Base-by-base conservation (phyloP, 805 yeast genomes). In the Torulaspora indica region DNA sequence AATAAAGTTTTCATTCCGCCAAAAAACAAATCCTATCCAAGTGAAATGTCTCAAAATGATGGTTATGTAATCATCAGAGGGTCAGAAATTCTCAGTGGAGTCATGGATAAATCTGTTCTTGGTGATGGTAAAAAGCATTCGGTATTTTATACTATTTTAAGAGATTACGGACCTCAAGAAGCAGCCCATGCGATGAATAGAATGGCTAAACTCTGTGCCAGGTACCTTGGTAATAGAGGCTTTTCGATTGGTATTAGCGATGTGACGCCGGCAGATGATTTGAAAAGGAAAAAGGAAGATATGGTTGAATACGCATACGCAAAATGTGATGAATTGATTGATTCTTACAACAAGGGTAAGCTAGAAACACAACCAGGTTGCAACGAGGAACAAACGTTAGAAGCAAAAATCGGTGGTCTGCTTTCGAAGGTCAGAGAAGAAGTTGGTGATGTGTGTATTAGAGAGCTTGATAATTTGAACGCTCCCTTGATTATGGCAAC, bases 111-210 rank as follows among this genome's bases (percentile, higher is more conserved):
- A 68, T 86, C 95, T 15, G 79, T 89, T 1, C 73, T 93, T 7
- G 99, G 99, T 58, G 99, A 93, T 67, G 99, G 99, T 68, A 93
- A 95, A 64, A 93, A 93, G 65, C 95, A 87, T 61, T 89, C 97
- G 5, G 95, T 93, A 0, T 93, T 93, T 60, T 93, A 95, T 63
- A 88, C 97, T 0, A 93, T 93, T 52, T 69, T 93, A 48, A 76
- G 98, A 68, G 99, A 93, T 63, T 90, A 83, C 64, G 98, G 99
- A n/a, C 85, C 98, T 5, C 84, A 81, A 53, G 96, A 85, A 56
- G 98, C 98, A 1, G 96, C 96, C 3, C 72, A 70, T 20, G 96
- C 98, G 5, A 93, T 93, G 98, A 91, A 95, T 67, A 75, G 98
- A 63, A 90, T 93, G 98, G 96, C 99, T n/a, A 95, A 95, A 68